phyloP scores from a whole-genome alignment of 2,329 filamentous ascomycete genomes.

The Balansia obtecta region DNA sequence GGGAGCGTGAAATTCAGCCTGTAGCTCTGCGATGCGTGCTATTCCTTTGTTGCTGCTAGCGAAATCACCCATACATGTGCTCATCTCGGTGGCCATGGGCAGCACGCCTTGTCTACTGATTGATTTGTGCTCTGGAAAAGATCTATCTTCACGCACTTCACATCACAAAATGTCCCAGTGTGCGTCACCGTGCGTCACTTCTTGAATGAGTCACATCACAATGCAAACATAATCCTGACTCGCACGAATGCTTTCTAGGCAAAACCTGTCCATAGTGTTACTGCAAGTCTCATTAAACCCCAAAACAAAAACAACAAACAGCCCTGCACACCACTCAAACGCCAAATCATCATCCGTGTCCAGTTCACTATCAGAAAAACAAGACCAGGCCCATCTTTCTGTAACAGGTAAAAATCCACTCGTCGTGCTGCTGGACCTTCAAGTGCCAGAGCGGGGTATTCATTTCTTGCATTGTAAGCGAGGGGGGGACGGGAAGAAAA shows the following conservation, averaged over 20 bases:
- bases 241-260: not conserved
- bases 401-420: not conserved
- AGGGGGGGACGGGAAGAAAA: too few relatives aligned
- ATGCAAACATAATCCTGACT: too few relatives aligned
- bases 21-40: too few relatives aligned
- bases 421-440: constrained; percentile 1
- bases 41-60: too few relatives aligned
- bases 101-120: too few relatives aligned
- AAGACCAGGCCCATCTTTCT: not conserved
- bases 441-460: constrained; percentile 7
- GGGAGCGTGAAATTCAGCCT: not conserved
- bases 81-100: too few relatives aligned
- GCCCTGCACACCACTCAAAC: not conserved
- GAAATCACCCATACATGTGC: too few relatives aligned
- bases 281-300: not conserved
- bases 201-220: too few relatives aligned
- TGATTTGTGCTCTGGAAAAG: too few relatives aligned
- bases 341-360: not conserved
- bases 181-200: too few relatives aligned
- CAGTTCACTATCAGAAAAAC: not conserved
- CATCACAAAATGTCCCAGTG: too few relatives aligned
- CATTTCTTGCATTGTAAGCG: not conserved
- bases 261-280: not conserved
- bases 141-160: too few relatives aligned
- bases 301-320: not conserved